These are phyloP conservation scores for Suillus fuscotomentosus DNA, from an alignment of 768 basidiomycete species.

Conservation along the genomic window DNA sequence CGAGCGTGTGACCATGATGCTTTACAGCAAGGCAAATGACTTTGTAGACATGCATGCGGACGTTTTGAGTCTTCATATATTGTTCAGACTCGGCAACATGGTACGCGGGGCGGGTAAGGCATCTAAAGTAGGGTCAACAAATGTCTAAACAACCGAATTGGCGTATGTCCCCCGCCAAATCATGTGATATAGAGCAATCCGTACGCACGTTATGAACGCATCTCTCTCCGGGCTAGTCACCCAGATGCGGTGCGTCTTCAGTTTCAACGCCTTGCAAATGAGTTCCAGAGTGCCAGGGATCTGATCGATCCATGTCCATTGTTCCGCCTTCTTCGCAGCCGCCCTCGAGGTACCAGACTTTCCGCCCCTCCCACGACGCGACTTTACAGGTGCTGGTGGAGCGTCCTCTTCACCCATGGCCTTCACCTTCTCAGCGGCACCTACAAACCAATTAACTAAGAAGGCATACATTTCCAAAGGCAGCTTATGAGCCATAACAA, in stretches of 20 bases:
- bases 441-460: conserved; percentile 88
- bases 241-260: conserved; percentile 84
- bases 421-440: conserved; percentile 76
- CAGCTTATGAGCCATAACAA: conserved; percentile 58
- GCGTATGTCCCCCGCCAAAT: not conserved
- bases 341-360: conserved; percentile 44
- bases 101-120: conserved; percentile 86
- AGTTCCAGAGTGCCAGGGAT: conserved; percentile 67
- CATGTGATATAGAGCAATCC: not conserved
- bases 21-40: conserved; percentile 92
- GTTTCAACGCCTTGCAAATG: conserved; percentile 67
- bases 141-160: not conserved
- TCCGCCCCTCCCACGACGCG: conserved; percentile 58
- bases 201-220: conserved; percentile 74
- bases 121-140: conserved; percentile 44
- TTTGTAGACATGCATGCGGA: conserved; percentile 78
- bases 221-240: conserved; percentile 84
- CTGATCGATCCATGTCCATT: conserved; percentile 79
- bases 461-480: conserved; percentile 93
- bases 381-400: conserved; percentile 43
- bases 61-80: conserved; percentile 79
- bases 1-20: conserved; percentile 78
- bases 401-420: conserved; percentile 46
- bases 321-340: conserved; percentile 44
- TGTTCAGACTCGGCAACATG: conserved; percentile 82